Evolutionary conservation across 2,329 filamentous ascomycete genomes (phyloP).

Genomic region (Pseudocercospora fuligena): DNA sequence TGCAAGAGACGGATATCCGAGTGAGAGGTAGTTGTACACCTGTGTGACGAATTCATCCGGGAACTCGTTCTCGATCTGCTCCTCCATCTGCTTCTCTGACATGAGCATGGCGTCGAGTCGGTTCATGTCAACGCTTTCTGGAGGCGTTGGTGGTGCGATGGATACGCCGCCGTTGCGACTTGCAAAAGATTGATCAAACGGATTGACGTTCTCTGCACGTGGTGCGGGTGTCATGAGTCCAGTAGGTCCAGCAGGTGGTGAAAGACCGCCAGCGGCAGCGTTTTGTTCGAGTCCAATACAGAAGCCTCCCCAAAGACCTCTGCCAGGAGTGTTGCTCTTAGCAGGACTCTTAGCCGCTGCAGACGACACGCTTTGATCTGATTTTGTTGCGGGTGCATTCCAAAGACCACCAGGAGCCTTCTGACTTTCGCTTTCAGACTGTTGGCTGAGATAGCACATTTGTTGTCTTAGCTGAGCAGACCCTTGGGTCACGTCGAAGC

Average conservation of each 20-base stretch:
- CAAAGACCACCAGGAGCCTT: slow-evolving; percentile 62
- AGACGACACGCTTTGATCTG: slow-evolving; percentile 9
- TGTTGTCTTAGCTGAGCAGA: slow-evolving; percentile 55
- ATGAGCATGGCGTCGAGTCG: slow-evolving; percentile 49
- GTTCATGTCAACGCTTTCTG: slow-evolving; percentile 32
- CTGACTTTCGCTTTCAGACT: slow-evolving; percentile 47
- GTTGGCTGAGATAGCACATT: slow-evolving; percentile 58
- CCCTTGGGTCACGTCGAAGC: slow-evolving; percentile 76
- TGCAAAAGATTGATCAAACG: slow-evolving; percentile 44
- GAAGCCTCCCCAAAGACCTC: slow-evolving; percentile 78
- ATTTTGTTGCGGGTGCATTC: slow-evolving; percentile 39
- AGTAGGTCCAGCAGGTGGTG: slow-evolving; percentile 46
- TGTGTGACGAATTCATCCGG: slow-evolving; percentile 86
- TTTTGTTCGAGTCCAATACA: slow-evolving; percentile 54
- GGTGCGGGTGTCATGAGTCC: slow-evolving; percentile 57
- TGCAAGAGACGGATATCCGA: slow-evolving; percentile 88
- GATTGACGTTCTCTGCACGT: slow-evolving; percentile 40
- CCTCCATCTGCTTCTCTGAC: slow-evolving; percentile 48
- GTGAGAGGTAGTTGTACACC: slow-evolving; percentile 94
- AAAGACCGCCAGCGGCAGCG: slow-evolving; percentile 41
- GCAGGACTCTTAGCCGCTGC: slow-evolving; percentile 24
- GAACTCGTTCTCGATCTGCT: slow-evolving; percentile 67
- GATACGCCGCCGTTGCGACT: slow-evolving; percentile 30
- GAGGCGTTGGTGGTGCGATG: slow-evolving; percentile 34
- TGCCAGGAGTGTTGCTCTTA: slow-evolving; percentile 27